Evolutionary conservation across 2,329 filamentous ascomycete species (phyloP), one percentile per base, ranked within the genome.

Genomic region (Diplodia intermedia): DNA sequence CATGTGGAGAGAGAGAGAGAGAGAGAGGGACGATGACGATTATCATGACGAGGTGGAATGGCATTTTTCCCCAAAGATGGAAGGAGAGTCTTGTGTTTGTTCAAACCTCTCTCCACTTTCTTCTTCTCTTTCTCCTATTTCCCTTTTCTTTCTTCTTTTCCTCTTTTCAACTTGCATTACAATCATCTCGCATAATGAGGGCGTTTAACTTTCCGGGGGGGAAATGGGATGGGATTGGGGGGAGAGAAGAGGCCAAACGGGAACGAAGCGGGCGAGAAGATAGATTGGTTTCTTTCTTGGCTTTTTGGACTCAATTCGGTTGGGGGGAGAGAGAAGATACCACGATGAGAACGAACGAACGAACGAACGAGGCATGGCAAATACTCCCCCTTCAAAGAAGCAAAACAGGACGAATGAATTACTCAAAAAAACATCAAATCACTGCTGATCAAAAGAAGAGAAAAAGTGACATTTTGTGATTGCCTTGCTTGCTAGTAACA

Each of bases 181-280:
- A 38, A 53, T 31, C 50, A 29, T 29, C 38, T 29, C 56, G 56
- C 56, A 60, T 60, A 60, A 60, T 60, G 56, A 49, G 56, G 56
- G 56, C 56, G 56, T 60, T 60, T 36, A 56, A 40, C n/a, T 47
- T 26, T 60, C 26, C 14, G 23, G 56, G 14, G 14, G 14, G 18
- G 1, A 3, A 12, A 29, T 26, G 26, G 26, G 26, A 26, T 26
- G 26, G 26, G 26, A 26, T 26, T n/a, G n/a, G n/a, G n/a, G 26
- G 26, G 11, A 18, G 14, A 5, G 12, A 54, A n/a, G 50, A 26
- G 23, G 11, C n/a, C 4, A 31, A 36, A n/a, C 15, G 29, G 36
- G 15, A 20, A 14, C 11, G 11, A 23, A 20, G 23, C 11, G 11
- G 31, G 54, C 9, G 33, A 33, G 31, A 38, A 23, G 54, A 38